Evolutionary conservation across 805 yeast genomes (phyloP), one percentile per base, ranked within the genome.

Genomic region (Hanseniaspora nectarophila): DNA sequence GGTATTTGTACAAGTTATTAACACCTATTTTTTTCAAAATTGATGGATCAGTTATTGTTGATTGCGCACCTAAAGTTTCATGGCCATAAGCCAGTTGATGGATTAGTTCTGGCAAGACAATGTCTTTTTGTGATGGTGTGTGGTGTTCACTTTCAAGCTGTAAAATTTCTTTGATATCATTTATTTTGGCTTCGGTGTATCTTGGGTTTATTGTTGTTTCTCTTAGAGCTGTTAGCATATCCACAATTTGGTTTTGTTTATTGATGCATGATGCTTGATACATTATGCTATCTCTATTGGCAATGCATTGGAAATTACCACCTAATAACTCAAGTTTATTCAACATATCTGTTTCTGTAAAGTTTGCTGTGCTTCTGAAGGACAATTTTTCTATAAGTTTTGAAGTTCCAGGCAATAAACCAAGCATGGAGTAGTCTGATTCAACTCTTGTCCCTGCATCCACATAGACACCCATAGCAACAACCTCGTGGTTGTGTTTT

Each of bases 191-290:
- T 15, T 76, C 78, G 1, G 82, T 71, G 37, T 89, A 67, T 38
- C 65, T 66, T 8, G 98, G 97, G 54, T 70, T 71, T 12, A 82
- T 70, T 3, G 90, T 82, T 0, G 97, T 86, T 57, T 88, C 89
- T 24, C 85, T 70, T 59, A 92, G 70, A 43, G 86, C 71, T 43
- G 75, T 75, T 57, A 85, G 77, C 95, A 92, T 87, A 57, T 73
- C 71, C 12, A 32, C 20, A 7, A 49, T 39, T 37, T 78, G 90
- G 9, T 83, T 80, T 61, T 89, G 96, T 43, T 74, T 73, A 63
- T 89, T 89, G 74, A 92, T 90, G 0, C 88, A 95, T 2, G 95
- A 82, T 1, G 97, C 94, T 67, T 92, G 97, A 66, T 92, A 92
- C 69, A 90, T 78, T 71, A 90, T 74, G 4, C 94, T 77, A 66